Evolutionary conservation across 1,139 yeast genomes (phyloP).

Genomic region (Geotrichum australiense): DNA sequence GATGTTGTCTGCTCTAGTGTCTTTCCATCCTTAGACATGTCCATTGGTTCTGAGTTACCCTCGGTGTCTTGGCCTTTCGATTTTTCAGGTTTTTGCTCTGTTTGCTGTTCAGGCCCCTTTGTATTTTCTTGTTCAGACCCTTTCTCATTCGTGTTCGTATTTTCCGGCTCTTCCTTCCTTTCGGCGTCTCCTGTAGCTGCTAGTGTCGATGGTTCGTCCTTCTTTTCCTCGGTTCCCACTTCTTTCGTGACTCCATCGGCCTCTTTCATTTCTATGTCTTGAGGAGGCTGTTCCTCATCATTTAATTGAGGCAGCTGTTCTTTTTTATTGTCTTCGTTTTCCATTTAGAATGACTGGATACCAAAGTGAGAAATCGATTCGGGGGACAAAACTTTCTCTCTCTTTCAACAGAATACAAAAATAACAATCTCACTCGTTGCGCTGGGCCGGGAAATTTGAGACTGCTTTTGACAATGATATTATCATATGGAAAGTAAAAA

Average conservation of each 20-base stretch:
- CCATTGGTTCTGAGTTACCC: neutral
- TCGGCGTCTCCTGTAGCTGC: neutral
- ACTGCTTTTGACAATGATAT: no score
- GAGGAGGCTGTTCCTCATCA: neutral
- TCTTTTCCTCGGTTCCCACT: neutral
- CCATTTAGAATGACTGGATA: no score
- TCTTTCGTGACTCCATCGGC: neutral
- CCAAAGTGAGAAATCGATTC: no score
- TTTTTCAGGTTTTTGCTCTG: neutral
- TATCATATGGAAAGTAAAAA: no score
- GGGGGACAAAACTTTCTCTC: no score
- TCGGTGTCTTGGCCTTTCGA: neutral
- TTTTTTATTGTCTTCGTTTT: no score
- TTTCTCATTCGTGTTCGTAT: neutral
- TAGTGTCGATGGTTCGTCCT: neutral
- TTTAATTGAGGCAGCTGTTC: neutral
- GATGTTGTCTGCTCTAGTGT: neutral
- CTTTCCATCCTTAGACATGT: neutral
- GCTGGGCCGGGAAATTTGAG: no score
- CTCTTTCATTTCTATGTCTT: constrained; percentile 1
- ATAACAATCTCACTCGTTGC: no score
- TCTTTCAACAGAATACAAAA: no score
- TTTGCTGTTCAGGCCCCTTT: neutral
- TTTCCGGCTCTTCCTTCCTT: neutral
- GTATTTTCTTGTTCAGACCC: neutral